Conservation (phyloP, 257 asterid species). For the Catharanthus roseus region DNA sequence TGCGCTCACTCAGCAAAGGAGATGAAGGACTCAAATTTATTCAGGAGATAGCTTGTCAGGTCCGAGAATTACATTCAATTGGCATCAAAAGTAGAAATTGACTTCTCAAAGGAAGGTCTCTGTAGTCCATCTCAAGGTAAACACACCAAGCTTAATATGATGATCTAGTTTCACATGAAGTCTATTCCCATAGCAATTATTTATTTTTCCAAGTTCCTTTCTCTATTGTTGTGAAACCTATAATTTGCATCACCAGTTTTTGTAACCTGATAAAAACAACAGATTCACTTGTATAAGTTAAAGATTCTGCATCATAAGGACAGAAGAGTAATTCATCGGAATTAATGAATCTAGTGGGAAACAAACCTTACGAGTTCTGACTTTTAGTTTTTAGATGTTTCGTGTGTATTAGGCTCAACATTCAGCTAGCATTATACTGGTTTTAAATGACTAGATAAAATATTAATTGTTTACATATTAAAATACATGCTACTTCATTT, state of each 20-base stretch:
- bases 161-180: background rate
- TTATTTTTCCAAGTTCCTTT: background rate
- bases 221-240: background rate
- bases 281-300: background rate
- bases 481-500: background rate
- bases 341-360: background rate
- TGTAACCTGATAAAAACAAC: background rate
- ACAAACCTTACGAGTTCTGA: background rate
- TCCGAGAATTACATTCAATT: slow-evolving; percentile 37
- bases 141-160: background rate
- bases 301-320: too few relatives aligned
- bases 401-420: background rate
- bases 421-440: background rate
- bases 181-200: background rate
- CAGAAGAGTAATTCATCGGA: background rate
- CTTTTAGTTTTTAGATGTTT: background rate
- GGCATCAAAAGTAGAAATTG: slow-evolving; percentile 18
- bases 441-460: background rate
- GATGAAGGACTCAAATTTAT: slow-evolving; percentile 36
- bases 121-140: slow-evolving; percentile 26
- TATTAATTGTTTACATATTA: background rate
- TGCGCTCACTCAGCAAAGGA: slow-evolving; percentile 44
- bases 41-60: slow-evolving; percentile 38
- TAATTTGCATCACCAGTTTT: background rate
- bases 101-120: slow-evolving; percentile 15